Evolutionary conservation across 441 rosid genomes (phyloP), one percentile per base, ranked within the genome.

Genomic region (Syzygium malaccense): DNA sequence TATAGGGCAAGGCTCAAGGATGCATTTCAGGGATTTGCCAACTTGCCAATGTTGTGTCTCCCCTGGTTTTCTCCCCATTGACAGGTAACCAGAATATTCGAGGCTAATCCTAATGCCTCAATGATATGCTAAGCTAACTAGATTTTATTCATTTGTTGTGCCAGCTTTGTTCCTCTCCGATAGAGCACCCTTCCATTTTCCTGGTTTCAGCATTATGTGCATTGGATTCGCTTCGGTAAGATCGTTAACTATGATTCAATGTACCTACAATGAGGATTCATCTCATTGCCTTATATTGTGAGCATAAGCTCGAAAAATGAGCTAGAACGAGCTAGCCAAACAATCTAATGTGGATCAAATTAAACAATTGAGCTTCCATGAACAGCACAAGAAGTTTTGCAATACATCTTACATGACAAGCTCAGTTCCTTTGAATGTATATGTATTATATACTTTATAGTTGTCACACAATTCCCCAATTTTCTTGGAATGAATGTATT

Each of bases 1-100:
- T 45, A 49, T 93, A 96, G 99, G 99, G 99, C n/a, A 97, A 93
- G 93, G 97, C 96, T 88, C 99, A 97, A 91, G 99, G 99, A 41
- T 92, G 96, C 88, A 95, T 96, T 88, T 95, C 99, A 66, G 96
- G 99, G 89, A 94, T 97, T 87, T 91, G 95, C 86, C 94, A 98
- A 28, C 92, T 97, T 71, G 97, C 99, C 28, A 92, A 93, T 84
- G 93, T 96, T 62, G 87, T 96, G 68, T 95, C 98, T 89, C 99
- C 99, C 18, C 86, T 97, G 71, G 89, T 86, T 32, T 96, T 97
- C 93, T 96, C 98, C 66, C 98, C 99, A 80, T 90, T 97, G 89
- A 95, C 99, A 92, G 99, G 99, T 96, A 87, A 88, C 28, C 26
- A 15, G 14, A 60, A 87, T 56, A 55, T 53, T 85, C 1, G 17